A percentile compares a stretch with the other conserved stretches of the same genome.
Evolutionary conservation across 495 filamentous ascomycete species (phyloP).

Genomic region (Chaetomidium leptoderma): DNA sequence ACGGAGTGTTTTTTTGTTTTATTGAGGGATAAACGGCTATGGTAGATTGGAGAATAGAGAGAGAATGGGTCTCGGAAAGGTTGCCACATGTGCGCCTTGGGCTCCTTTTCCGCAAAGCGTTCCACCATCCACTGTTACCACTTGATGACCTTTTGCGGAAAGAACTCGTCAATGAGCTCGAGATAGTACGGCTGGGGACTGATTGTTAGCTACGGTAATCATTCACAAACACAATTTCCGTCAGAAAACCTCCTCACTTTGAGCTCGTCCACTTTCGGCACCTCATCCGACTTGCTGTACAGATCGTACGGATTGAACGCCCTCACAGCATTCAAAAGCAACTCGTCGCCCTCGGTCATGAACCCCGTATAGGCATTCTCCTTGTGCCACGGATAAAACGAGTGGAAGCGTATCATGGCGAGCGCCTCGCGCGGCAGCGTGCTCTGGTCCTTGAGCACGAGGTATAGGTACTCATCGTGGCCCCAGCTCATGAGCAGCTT

Average conservation of each 20-base stretch:
- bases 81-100: no score
- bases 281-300: constrained; percentile 85
- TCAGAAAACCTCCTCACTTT: constrained; percentile 45
- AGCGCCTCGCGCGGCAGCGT: constrained; percentile 73
- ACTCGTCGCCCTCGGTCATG: constrained; percentile 75
- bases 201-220: neutral
- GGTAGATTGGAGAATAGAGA: no score
- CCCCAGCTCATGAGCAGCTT: constrained; percentile 89
- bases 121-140: constrained; percentile 50
- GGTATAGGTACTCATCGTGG: constrained; percentile 88
- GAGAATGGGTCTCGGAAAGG: no score
- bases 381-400: constrained; percentile 86
- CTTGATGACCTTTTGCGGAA: constrained; percentile 68
- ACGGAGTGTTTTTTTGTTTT: no score
- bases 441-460: constrained; percentile 73
- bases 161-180: constrained; percentile 81
- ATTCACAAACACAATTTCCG: neutral
- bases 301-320: constrained; percentile 90
- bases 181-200: constrained; percentile 67
- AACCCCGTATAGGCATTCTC: constrained; percentile 71
- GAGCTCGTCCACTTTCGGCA: constrained; percentile 67
- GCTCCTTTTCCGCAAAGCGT: no score
- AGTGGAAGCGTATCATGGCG: constrained; percentile 87
- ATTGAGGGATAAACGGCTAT: no score
- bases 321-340: constrained; percentile 72